Evolutionary conservation across 805 yeast species (phyloP), one percentile per base, ranked within the genome.

Genomic region (Yarrowia osloensis): DNA sequence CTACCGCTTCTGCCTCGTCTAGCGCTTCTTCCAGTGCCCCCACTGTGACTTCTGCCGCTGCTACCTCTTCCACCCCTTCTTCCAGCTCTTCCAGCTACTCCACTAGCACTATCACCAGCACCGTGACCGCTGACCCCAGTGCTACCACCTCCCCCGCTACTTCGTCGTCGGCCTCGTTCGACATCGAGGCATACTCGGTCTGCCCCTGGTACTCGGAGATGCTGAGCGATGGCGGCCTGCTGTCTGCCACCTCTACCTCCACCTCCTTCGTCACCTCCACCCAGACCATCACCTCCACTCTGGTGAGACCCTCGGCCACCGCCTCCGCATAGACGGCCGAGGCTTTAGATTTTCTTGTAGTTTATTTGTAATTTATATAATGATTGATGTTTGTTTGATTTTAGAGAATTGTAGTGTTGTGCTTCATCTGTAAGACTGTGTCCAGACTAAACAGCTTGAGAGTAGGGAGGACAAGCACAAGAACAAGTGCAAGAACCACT

Each of bases 161-260:
- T 2, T n/a, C 42, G 11, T 57, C 63, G 19, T 22, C 50, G 19
- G 50, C 26, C 6, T 44, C 54, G 9, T 29, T 61, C 31, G 44
- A 61, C 66, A 3, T 61, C 13, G 66, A 44, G 19, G 54, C 52
- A 2, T 61, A 61, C 54, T 61, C 66, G 24, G 66, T 61, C 28
- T 61, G 66, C 54, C 44, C 66, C 15, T 61, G 66, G 66, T 61
- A 61, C 66, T 61, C 66, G 40, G 54, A 44, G 21, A 44, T 61
- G 66, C 5, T 61, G 19, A 46, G 17, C 15, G 52, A 44, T 9
- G 54, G 31, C 54, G 66, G 57, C 13, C 57, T 29, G 1, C 33
- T 61, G 19, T 31, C 44, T 19, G 66, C 66, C 12, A 61, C 65
- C 4, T 42, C 65, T 17, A 59, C 66, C 11, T 46, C 54, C 33